phyloP scores from a whole-genome alignment of 768 basidiomycete species.

The Clitopilus hobsonii region DNA sequence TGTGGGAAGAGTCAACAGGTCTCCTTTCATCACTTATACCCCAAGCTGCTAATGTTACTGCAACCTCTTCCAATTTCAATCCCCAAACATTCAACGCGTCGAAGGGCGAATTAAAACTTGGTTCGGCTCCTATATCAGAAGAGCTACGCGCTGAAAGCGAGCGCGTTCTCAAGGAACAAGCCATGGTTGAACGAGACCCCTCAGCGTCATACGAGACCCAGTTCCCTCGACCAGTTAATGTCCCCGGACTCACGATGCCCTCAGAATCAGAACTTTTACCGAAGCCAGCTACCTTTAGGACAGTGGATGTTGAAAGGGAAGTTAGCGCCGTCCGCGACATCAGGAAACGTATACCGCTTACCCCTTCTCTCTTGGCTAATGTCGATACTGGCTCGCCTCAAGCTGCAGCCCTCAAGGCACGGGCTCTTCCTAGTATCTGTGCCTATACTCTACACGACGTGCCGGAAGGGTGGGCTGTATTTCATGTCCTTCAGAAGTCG shows the following conservation, averaged over 20 bases:
- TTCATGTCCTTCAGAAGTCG: neutral
- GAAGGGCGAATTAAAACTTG: conserved; percentile 80
- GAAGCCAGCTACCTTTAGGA: conserved; percentile 77
- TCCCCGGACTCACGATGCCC: conserved; percentile 59
- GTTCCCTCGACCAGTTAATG: conserved; percentile 41
- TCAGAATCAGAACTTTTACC: conserved; percentile 72
- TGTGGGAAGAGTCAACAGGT: conserved; percentile 87
- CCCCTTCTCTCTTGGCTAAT: conserved; percentile 60
- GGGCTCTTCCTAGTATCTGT: conserved; percentile 87
- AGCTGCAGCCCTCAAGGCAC: conserved; percentile 48
- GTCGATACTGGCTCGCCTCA: conserved; percentile 58
- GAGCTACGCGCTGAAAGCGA: conserved; percentile 80
- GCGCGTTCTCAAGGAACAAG: conserved; percentile 76
- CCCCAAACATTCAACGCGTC: conserved; percentile 72
- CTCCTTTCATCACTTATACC: conserved; percentile 76
- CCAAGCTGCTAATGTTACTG: conserved; percentile 45
- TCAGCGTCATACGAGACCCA: conserved; percentile 62
- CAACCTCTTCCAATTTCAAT: conserved; percentile 40
- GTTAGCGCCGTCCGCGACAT: conserved; percentile 87
- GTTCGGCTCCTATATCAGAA: conserved; percentile 72
- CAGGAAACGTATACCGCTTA: conserved; percentile 86
- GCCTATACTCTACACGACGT: conserved; percentile 94
- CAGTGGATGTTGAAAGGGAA: conserved; percentile 85
- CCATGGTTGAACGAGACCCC: conserved; percentile 68
- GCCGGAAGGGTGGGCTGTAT: conserved; percentile 75